Evolutionary conservation across 441 rosid species (phyloP).

Genomic region (Breynia disticha): DNA sequence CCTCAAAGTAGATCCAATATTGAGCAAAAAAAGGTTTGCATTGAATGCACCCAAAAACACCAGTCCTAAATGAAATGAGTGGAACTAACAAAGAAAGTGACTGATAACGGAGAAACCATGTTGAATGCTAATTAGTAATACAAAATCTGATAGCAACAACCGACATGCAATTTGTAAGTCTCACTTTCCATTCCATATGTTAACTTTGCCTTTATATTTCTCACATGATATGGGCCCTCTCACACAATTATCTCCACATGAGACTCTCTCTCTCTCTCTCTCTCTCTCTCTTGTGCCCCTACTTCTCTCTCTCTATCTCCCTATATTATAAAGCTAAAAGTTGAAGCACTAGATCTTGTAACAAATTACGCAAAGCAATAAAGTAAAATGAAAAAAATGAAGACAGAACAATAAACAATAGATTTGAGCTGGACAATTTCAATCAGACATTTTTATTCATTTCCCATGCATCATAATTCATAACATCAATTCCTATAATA

Average conservation of each 20-base stretch:
- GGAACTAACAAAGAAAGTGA: no score
- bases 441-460: constrained; percentile 5
- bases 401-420: constrained; percentile 9
- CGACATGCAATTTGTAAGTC: constrained; percentile 21
- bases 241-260: constrained; percentile 10
- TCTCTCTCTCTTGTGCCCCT: constrained; percentile 10
- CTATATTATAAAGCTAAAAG: constrained; percentile 13
- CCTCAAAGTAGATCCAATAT: no score
- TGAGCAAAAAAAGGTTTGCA: no score
- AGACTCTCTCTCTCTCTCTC: background rate
- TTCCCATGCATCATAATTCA: constrained; percentile 7
- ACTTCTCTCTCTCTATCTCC: constrained; percentile 4
- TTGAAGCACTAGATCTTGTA: constrained; percentile 18
- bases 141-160: constrained; percentile 23
- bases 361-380: constrained; percentile 17
- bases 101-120: no score
- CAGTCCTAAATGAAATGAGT: no score
- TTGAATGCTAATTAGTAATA: background rate
- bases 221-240: constrained; percentile 57
- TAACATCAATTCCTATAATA: no score
- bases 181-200: constrained; percentile 8
- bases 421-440: constrained; percentile 8
- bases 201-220: constrained; percentile 17
- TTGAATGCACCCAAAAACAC: no score
- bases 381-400: constrained; percentile 3